A percentile compares a stretch with the other conserved stretches of the same genome.
Conservation (phyloP, 305 asterid species). For the Caryopteris hybrid region DNA sequence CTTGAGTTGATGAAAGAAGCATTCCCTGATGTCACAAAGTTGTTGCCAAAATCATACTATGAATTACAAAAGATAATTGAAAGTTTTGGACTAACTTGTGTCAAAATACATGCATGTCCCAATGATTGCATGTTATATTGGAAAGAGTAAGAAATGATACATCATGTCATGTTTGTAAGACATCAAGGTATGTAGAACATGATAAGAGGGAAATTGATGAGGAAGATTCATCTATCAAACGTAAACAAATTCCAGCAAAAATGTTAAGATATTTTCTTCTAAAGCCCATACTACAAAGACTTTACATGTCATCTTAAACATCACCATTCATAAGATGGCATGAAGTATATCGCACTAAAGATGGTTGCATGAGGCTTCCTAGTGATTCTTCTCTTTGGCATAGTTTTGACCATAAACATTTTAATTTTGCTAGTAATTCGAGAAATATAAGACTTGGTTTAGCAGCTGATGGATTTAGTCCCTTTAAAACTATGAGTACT, state of each 20-base stretch:
- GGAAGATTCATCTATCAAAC: not conserved
- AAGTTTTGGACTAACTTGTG: not conserved
- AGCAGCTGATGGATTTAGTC: slow-evolving; percentile 19
- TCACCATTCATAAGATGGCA: slow-evolving; percentile 4
- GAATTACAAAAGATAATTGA: not conserved
- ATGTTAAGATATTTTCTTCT: slow-evolving; percentile 8
- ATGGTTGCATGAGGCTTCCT: slow-evolving; percentile 19
- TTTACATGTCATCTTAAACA: slow-evolving; percentile 9
- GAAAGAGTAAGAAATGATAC: not conserved
- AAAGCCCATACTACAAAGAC: slow-evolving; percentile 6
- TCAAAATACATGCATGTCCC: not conserved
- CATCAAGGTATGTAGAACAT: not conserved
- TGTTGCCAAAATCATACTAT: not conserved
- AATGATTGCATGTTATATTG: not conserved
- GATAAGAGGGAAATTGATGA: not conserved
- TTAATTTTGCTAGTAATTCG: too few relatives aligned
- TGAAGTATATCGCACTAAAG: not conserved
- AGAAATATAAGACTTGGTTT: slow-evolving; percentile 20
- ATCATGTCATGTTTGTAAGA: not conserved
- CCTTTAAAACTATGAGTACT: slow-evolving; percentile 8
- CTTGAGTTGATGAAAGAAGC: not conserved
- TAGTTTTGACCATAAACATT: slow-evolving; percentile 16
- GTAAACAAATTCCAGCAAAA: not conserved
- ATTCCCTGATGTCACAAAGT: not conserved
- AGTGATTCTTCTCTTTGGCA: slow-evolving; percentile 18